phyloP scores from a whole-genome alignment of 2,329 filamentous ascomycete genomes.

The Aureobasidium mangrovei region DNA sequence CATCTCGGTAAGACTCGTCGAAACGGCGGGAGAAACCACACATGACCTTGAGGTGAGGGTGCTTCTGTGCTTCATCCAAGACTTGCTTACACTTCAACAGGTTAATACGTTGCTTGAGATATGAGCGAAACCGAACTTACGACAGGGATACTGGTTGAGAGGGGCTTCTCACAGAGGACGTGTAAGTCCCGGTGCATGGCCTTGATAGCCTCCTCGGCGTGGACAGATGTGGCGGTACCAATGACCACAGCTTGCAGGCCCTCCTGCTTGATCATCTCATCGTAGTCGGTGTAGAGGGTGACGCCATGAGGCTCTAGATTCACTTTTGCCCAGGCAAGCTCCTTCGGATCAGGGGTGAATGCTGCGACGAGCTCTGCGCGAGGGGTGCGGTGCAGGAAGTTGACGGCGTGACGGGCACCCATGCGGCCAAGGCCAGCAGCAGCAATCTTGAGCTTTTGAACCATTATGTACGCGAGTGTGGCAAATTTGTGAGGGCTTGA shows the following conservation, averaged over 20 bases:
- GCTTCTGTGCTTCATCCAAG: constrained; percentile 28
- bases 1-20: constrained; percentile 35
- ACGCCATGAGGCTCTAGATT: constrained; percentile 39
- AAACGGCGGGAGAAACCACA: constrained; percentile 38
- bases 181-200: constrained; percentile 30
- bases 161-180: constrained; percentile 33
- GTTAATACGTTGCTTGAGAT: neutral
- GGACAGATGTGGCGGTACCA: constrained; percentile 28
- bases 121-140: neutral
- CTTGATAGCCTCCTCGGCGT: constrained; percentile 27
- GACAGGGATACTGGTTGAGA: constrained; percentile 24
- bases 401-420: constrained; percentile 44
- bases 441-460: constrained; percentile 34
- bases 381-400: constrained; percentile 39
- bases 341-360: constrained; percentile 38
- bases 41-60: constrained; percentile 36
- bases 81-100: constrained; percentile 18
- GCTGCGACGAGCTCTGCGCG: constrained; percentile 43
- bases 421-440: constrained; percentile 46
- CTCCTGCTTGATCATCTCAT: constrained; percentile 37
- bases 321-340: constrained; percentile 38
- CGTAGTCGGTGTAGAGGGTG: constrained; percentile 37
- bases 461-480: neutral
- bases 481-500: neutral
- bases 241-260: constrained; percentile 38